A percentile compares a stretch with the other conserved stretches of the same genome.
phyloP scores from a whole-genome alignment of 148 eudicot genomes.

The Camellia lanceoleosa region DNA sequence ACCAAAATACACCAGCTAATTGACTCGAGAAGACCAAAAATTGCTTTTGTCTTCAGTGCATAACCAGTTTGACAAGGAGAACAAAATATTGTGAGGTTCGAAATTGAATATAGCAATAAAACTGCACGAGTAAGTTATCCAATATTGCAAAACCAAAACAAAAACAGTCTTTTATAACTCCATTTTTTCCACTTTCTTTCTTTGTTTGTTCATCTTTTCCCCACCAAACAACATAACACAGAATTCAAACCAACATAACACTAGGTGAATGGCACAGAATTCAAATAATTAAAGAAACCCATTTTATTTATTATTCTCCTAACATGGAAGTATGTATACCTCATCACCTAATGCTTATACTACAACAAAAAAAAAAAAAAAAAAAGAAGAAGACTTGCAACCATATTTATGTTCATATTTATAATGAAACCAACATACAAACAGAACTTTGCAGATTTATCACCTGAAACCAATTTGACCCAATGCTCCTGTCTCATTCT shows the following conservation, averaged over 20 bases:
- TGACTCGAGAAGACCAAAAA: not conserved
- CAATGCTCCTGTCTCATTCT: constrained; percentile 12
- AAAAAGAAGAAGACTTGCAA: not conserved
- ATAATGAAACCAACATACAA: constrained; percentile 30
- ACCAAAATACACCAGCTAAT: not conserved
- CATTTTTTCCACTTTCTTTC: not conserved
- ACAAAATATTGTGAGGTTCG: not conserved
- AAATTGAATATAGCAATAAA: not conserved
- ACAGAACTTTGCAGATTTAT: constrained; percentile 29
- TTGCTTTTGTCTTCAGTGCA: not conserved
- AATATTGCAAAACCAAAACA: not conserved
- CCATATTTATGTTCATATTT: constrained; percentile 22
- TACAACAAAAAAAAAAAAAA: constrained; percentile 15
- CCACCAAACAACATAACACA: not conserved
- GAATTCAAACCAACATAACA: not conserved
- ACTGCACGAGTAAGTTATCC: not conserved
- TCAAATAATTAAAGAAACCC: not conserved
- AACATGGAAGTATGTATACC: constrained; percentile 17
- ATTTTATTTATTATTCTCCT: constrained; percentile 16
- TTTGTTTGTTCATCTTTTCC: not conserved
- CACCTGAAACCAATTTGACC: constrained; percentile 22
- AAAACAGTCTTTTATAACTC: not conserved
- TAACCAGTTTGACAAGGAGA: not conserved
- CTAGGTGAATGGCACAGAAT: not conserved
- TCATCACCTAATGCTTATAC: constrained; percentile 26